Evolutionary conservation across 2,329 filamentous ascomycete species (phyloP).

Genomic region (Ophiostoma fasciatum): DNA sequence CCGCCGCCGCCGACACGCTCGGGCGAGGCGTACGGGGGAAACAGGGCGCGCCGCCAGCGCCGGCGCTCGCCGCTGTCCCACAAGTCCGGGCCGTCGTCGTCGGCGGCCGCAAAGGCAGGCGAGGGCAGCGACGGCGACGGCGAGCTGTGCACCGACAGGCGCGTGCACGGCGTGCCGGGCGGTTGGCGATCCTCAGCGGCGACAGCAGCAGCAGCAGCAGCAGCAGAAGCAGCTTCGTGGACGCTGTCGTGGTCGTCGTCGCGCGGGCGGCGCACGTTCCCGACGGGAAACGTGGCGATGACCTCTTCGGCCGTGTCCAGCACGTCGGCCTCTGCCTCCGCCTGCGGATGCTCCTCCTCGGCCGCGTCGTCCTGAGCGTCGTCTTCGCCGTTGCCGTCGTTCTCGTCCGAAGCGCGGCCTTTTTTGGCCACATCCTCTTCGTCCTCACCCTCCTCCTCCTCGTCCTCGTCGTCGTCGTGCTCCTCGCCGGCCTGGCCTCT

Average conservation of each 20-base stretch:
- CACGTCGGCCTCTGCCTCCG: no score
- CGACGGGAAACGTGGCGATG: background rate
- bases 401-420: background rate
- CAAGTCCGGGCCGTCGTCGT: no score
- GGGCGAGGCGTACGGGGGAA: no score
- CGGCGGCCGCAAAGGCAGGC: no score
- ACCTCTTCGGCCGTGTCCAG: background rate
- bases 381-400: background rate
- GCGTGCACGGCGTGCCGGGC: no score
- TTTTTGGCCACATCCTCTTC: background rate
- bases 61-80: no score
- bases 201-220: no score
- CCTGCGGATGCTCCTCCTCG: no score
- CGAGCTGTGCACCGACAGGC: constrained; percentile 5
- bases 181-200: no score
- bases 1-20: background rate
- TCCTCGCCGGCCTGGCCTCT: no score
- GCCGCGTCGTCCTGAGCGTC: background rate
- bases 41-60: no score
- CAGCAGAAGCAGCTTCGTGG: no score
- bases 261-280: background rate
- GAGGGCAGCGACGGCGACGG: constrained; percentile 7
- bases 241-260: background rate
- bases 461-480: background rate
- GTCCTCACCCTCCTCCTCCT: background rate